These are phyloP conservation scores for Rosa hybrid DNA, from an alignment of 331 rosid genomes.

Conservation along the genomic window DNA sequence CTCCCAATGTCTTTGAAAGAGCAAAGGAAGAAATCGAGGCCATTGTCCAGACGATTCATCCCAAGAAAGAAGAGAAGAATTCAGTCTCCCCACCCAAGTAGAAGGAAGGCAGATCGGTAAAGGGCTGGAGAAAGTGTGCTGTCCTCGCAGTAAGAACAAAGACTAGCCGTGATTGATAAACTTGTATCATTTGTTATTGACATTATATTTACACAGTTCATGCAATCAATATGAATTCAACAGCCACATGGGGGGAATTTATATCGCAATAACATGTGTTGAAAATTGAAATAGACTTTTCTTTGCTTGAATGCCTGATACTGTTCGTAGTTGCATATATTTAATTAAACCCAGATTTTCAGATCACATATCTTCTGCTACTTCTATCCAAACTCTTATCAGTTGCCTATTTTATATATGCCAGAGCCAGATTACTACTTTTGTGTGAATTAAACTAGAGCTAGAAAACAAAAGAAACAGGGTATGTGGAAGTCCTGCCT, in stretches of 20 bases:
- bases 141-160: too few relatives aligned
- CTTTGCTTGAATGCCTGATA: background rate
- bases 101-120: too few relatives aligned
- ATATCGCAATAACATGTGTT: background rate
- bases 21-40: constrained; percentile 81
- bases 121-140: too few relatives aligned
- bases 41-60: constrained; percentile 50
- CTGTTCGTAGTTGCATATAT: background rate
- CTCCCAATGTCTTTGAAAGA: constrained; percentile 60
- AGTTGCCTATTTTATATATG: background rate
- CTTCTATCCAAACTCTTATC: background rate
- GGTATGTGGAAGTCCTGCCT: background rate
- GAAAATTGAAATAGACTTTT: background rate
- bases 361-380: background rate
- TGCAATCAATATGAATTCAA: background rate
- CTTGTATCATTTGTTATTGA: too few relatives aligned
- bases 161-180: too few relatives aligned
- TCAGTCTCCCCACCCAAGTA: too few relatives aligned
- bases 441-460: background rate
- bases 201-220: too few relatives aligned
- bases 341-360: background rate
- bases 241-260: background rate
- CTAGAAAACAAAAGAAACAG: background rate
- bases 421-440: background rate
- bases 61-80: constrained; percentile 42